Conservation (phyloP, 345 rosid species). For the Litchi chinensis region DNA sequence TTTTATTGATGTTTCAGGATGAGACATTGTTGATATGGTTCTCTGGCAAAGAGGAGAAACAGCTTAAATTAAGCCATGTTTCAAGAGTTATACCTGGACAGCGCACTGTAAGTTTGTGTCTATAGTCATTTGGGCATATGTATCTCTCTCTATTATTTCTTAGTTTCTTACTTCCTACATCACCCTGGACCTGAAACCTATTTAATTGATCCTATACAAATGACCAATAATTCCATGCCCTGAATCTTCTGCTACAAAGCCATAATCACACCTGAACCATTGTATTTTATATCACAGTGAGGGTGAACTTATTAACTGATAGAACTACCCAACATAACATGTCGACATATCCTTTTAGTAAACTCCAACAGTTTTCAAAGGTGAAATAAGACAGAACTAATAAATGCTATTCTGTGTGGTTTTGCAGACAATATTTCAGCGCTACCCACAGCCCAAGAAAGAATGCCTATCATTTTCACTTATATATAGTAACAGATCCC, state of each 20-base stretch:
- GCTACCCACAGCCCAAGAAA: conserved; percentile 76
- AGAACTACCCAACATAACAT: background rate
- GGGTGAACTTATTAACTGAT: background rate
- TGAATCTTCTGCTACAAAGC: background rate
- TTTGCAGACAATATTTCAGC: conserved; percentile 71
- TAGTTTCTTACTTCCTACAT: no score
- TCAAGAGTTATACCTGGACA: conserved; percentile 79
- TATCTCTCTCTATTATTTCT: no score
- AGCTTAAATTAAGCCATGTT: conserved; percentile 59
- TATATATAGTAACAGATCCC: conserved; percentile 64
- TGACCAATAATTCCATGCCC: background rate
- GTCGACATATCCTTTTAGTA: background rate
- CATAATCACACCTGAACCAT: no score
- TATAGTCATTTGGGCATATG: background rate
- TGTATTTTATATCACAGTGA: background rate
- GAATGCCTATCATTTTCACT: conserved; percentile 86
- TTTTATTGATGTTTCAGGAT: conserved; percentile 45
- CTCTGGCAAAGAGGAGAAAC: conserved; percentile 64
- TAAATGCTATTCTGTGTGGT: background rate
- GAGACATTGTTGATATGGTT: conserved; percentile 62
- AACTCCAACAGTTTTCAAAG: background rate
- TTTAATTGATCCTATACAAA: background rate
- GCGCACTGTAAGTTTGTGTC: conserved; percentile 62
- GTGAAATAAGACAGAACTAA: background rate
- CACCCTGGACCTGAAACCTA: no score